These are phyloP conservation scores for Fusarium falciforme DNA, from an alignment of 2,329 filamentous ascomycete genomes.

Conservation along the genomic window DNA sequence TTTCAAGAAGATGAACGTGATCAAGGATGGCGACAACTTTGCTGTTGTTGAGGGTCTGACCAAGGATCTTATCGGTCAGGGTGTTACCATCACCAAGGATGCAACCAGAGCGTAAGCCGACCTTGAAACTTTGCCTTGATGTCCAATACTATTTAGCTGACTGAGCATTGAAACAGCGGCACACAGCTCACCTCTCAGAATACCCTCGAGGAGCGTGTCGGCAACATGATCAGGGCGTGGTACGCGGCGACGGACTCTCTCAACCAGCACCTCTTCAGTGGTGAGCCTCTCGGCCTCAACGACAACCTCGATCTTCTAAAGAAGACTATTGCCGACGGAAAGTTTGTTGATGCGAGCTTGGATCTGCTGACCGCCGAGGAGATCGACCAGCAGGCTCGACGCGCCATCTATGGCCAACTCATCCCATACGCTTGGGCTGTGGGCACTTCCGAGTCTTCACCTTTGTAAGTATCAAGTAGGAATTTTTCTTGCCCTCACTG, in stretches of 20 bases:
- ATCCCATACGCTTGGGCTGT: too few relatives aligned
- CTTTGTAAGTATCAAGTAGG: too few relatives aligned
- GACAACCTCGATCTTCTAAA: slow-evolving; percentile 4
- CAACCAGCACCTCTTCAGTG: slow-evolving; percentile 1
- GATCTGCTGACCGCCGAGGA: background rate
- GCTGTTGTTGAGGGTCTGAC: background rate
- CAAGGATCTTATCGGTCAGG: background rate
- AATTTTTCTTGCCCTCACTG: too few relatives aligned
- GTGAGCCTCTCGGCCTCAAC: slow-evolving; percentile 6
- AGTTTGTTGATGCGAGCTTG: background rate
- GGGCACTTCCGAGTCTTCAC: too few relatives aligned
- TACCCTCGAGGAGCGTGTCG: background rate
- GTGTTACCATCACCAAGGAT: slow-evolving; percentile 2
- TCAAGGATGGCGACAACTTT: slow-evolving; percentile 2
- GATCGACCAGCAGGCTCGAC: too few relatives aligned
- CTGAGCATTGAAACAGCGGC: background rate
- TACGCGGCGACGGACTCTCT: background rate
- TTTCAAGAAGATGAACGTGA: slow-evolving; percentile 4
- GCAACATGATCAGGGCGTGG: slow-evolving; percentile 9
- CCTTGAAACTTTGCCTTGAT: too few relatives aligned
- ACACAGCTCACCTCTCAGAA: slow-evolving; percentile 1
- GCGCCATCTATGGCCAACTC: too few relatives aligned
- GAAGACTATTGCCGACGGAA: background rate
- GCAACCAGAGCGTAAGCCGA: background rate
- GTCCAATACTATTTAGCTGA: too few relatives aligned